Base-by-base conservation (phyloP, 805 yeast genomes). In the Lachancea meyersii region DNA sequence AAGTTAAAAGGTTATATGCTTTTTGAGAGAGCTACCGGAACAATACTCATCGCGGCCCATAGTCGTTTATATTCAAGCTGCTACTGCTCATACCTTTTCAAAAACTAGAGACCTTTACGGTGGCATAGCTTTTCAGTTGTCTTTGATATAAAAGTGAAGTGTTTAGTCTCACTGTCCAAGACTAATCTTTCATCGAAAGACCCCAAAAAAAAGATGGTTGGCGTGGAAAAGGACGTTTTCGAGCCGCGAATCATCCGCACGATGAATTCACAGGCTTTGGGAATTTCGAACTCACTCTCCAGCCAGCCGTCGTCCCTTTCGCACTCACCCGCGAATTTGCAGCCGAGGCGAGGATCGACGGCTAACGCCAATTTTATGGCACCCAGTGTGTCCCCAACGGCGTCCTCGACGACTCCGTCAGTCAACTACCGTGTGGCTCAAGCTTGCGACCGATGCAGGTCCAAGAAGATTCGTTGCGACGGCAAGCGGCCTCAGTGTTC, bases 361-460 rank as follows among this genome's bases (percentile, higher is more conserved):
- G 23, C 38, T 28, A 38, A 23, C 18, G 27, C 26, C 16, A n/a
- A 14, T 9, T 23, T 32, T 6, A 34, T 14, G 18, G 39, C 35
- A 3, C 36, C 43, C 9, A 35, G 43, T 19, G 18, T 38, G 3
- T 38, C 41, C 2, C 41, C 41, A 9, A 22, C 35, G 6, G 30
- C 28, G 10, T 28, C 27, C 13, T 47, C 50, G 13, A 41, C 46
- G n/a, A 41, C 36, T 4, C 39, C 44, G 16, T 21, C 44, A 7
- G 23, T 50, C 21, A 69, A 75, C 0, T 81, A 78, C 45, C 65
- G 96, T 44, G 84, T 85, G 2, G 89, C 95, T 0, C 96, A 87
- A 58, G 95, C 95, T 0, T 87, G 96, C 62, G 96, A 87, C 58
- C 66, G 97, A 39, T 88, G 96, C 57, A 68, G 96, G 28, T 44